Percentiles rank a stretch among this genome's conserved stretches.
phyloP scores from a whole-genome alignment of 192 early-diverging fungal genomes.

The Mortierella antarctica region DNA sequence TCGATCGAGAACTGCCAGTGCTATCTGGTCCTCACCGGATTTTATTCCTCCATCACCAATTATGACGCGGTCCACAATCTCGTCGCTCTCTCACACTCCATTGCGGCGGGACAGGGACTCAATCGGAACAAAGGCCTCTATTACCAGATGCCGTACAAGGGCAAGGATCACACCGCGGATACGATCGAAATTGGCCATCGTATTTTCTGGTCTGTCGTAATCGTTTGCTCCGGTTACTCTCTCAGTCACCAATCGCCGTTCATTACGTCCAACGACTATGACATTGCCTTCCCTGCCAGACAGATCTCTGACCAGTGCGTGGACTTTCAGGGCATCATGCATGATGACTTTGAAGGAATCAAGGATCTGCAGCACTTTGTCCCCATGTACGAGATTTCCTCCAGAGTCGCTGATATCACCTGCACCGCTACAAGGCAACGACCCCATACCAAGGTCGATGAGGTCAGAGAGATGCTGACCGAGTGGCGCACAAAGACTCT shows the following conservation, averaged over 20 bases:
- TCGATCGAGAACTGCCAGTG: slow-evolving; percentile 35
- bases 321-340: slow-evolving; percentile 21
- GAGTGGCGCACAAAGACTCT: slow-evolving; percentile 37
- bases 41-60: slow-evolving; percentile 38
- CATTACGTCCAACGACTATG: slow-evolving; percentile 50
- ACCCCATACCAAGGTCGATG: slow-evolving; percentile 43
- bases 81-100: slow-evolving; percentile 41
- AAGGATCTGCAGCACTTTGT: slow-evolving; percentile 33
- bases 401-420: slow-evolving; percentile 38
- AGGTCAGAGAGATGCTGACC: slow-evolving; percentile 18
- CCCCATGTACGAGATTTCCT: slow-evolving; percentile 44
- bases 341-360: slow-evolving; percentile 50
- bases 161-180: slow-evolving; percentile 13
- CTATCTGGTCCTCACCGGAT: slow-evolving; percentile 46
- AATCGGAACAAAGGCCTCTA: slow-evolving; percentile 34
- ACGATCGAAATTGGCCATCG: slow-evolving; percentile 35
- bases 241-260: slow-evolving; percentile 50
- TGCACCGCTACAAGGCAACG: slow-evolving; percentile 42
- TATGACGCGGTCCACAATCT: slow-evolving; percentile 50
- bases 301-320: slow-evolving; percentile 9
- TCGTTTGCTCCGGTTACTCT: slow-evolving; percentile 48
- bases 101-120: slow-evolving; percentile 16
- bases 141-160: slow-evolving; percentile 17
- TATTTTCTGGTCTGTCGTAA: slow-evolving; percentile 47
- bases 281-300: slow-evolving; percentile 30